These are phyloP conservation scores for Dactylis glomerata DNA, from an alignment of 176 grass and related monocot species.

Conservation along the genomic window DNA sequence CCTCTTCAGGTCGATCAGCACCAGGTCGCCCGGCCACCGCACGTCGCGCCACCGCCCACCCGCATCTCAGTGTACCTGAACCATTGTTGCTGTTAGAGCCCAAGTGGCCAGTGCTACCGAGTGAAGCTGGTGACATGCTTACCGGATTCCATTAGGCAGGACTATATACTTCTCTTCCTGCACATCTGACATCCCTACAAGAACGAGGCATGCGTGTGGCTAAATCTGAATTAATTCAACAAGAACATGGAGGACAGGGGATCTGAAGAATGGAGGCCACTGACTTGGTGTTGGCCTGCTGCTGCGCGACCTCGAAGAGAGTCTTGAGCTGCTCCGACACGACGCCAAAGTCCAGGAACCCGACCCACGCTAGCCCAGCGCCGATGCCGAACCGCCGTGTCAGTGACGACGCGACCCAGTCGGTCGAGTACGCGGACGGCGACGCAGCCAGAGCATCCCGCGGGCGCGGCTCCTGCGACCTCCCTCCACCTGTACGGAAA, in stretches of 20 bases:
- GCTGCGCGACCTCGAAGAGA: constrained; percentile 83
- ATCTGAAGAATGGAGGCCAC: not conserved
- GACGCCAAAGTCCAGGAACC: constrained; percentile 79
- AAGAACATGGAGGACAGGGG: not conserved
- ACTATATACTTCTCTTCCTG: constrained; percentile 72
- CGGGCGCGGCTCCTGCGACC: no score
- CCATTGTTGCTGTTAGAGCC: not conserved
- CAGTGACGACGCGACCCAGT: constrained; percentile 82
- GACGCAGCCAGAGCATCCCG: no score
- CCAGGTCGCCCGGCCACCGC: constrained; percentile 65
- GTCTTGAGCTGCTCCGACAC: constrained; percentile 99
- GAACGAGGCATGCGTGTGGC: not conserved
- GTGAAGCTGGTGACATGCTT: not conserved
- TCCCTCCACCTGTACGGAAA: no score
- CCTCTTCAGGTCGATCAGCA: constrained; percentile 89
- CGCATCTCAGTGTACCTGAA: constrained; percentile 76
- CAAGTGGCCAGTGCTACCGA: not conserved
- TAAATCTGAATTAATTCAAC: not conserved
- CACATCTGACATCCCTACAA: constrained; percentile 58
- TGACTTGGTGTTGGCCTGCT: constrained; percentile 91
- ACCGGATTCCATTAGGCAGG: constrained; percentile 83
- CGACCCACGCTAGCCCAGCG: constrained; percentile 84
- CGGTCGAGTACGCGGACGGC: constrained; percentile 54
- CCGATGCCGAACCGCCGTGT: constrained; percentile 91
- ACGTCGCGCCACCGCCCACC: constrained; percentile 70